Conservation (phyloP, 352 stramenopile genomes). For the Globisporangium acanthophoron region DNA sequence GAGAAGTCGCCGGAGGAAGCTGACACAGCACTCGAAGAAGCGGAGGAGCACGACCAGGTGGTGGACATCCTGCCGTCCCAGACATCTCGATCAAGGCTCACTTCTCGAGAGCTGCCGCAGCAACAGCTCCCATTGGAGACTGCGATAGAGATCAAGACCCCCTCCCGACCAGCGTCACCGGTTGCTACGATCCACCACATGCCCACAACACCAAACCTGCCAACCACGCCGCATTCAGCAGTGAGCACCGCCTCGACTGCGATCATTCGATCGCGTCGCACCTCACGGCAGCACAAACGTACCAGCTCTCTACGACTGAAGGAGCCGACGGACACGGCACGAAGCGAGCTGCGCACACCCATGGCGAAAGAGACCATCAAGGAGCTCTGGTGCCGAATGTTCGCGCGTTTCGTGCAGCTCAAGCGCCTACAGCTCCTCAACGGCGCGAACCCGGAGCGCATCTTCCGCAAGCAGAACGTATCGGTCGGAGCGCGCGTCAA, state of each 20-base stretch:
- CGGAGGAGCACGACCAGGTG: constrained; percentile 7
- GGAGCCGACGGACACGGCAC: constrained; percentile 9
- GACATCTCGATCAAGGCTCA: not conserved
- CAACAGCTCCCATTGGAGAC: not conserved
- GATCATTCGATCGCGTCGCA: constrained; percentile 27
- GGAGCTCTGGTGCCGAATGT: constrained; percentile 39
- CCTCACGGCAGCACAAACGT: constrained; percentile 24
- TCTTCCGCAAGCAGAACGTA: constrained; percentile 56
- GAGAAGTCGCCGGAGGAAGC: constrained; percentile 9
- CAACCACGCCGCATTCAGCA: not conserved
- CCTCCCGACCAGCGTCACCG: not conserved
- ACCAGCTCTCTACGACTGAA: constrained; percentile 17
- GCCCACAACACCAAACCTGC: constrained; percentile 15
- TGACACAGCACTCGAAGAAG: constrained; percentile 1
- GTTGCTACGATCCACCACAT: constrained; percentile 17
- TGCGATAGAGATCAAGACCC: not conserved
- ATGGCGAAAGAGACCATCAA: constrained; percentile 33
- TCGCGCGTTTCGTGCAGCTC: constrained; percentile 49
- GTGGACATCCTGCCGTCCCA: constrained; percentile 1
- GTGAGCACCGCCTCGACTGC: constrained; percentile 2
- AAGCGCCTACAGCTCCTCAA: constrained; percentile 48
- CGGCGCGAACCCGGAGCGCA: constrained; percentile 37
- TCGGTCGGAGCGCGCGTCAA: constrained; percentile 60
- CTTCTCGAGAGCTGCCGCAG: constrained; percentile 3
- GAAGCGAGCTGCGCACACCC: constrained; percentile 13